Conservation (phyloP, 441 rosid species). For the Jatropha podagrica region DNA sequence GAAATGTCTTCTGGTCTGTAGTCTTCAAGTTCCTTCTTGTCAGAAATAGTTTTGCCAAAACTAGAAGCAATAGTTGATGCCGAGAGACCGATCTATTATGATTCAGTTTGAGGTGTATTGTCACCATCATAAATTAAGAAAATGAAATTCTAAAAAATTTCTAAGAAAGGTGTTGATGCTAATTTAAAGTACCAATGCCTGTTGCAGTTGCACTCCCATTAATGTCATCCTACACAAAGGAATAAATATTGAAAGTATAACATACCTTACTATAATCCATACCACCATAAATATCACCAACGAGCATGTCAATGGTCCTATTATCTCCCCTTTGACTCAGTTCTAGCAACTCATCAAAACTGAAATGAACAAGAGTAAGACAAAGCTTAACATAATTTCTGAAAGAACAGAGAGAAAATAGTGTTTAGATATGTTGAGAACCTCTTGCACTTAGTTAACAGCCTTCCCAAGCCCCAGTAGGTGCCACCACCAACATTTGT, state of each 20-base stretch:
- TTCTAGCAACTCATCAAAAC: slow-evolving; percentile 97
- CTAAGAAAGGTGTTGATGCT: not conserved
- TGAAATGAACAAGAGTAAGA: slow-evolving; percentile 30
- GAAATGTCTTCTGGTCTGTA: slow-evolving; percentile 98
- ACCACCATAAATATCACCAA: slow-evolving; percentile 99
- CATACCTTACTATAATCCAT: slow-evolving; percentile 94
- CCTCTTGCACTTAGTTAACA: slow-evolving; percentile 97
- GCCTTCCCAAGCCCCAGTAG: slow-evolving; percentile 97
- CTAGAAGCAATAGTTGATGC: slow-evolving; percentile 99
- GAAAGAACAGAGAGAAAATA: slow-evolving; percentile 10
- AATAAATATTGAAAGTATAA: slow-evolving; percentile 18
- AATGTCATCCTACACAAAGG: slow-evolving; percentile 10
- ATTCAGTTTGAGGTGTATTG: slow-evolving; percentile 8
- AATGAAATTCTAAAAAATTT: not conserved
- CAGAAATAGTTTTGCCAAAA: slow-evolving; percentile 94
- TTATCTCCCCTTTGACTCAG: slow-evolving; percentile 98
- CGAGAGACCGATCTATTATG: slow-evolving; percentile 86
- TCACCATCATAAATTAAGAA: slow-evolving; percentile 10
- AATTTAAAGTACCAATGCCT: slow-evolving; percentile 15
- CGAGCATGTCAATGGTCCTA: slow-evolving; percentile 96
- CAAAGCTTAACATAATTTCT: slow-evolving; percentile 9
- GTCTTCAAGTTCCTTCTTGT: slow-evolving; percentile 86
- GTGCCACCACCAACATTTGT: slow-evolving; percentile 99
- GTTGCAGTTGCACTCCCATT: slow-evolving; percentile 12
- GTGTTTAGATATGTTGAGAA: slow-evolving; percentile 29